Conservation (phyloP, 306 rosid genomes). For the Quercus glauca region DNA sequence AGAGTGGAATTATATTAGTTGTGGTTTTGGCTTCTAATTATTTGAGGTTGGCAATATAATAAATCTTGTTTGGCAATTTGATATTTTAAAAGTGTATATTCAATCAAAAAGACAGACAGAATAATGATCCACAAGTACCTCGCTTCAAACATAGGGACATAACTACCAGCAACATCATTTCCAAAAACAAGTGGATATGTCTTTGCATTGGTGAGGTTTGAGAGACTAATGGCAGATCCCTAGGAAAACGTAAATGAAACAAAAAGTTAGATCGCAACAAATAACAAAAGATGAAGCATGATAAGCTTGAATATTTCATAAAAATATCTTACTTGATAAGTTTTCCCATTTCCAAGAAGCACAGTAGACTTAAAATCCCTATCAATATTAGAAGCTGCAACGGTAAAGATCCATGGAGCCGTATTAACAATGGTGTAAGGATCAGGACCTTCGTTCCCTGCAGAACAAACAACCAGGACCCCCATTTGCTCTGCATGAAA, state of each 20-base stretch:
- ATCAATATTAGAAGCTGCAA: slow-evolving; percentile 92
- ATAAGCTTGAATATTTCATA: neutral
- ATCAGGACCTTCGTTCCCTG: slow-evolving; percentile 91
- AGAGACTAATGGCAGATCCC: slow-evolving; percentile 79
- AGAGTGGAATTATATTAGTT: neutral
- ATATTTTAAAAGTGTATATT: neutral
- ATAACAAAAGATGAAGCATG: neutral
- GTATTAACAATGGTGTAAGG: slow-evolving; percentile 66
- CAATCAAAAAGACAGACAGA: neutral
- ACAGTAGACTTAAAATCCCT: slow-evolving; percentile 66
- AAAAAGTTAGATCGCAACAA: neutral
- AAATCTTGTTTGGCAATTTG: neutral
- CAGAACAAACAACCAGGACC: slow-evolving; percentile 85
- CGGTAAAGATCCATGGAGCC: slow-evolving; percentile 94
- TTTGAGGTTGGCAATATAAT: neutral
- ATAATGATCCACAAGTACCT: slow-evolving; percentile 45
- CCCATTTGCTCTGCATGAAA: slow-evolving; percentile 86
- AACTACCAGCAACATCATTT: slow-evolving; percentile 55
- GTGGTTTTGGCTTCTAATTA: neutral
- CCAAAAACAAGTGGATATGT: slow-evolving; percentile 70
- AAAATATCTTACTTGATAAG: slow-evolving; percentile 41
- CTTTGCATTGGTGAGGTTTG: slow-evolving; percentile 59
- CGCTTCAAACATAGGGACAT: slow-evolving; percentile 79
- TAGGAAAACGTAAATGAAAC: slow-evolving; percentile 24
- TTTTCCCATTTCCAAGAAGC: slow-evolving; percentile 71